These are phyloP conservation scores for Globisporangium canariense DNA, from an alignment of 352 stramenopile species.

Conservation along the genomic window DNA sequence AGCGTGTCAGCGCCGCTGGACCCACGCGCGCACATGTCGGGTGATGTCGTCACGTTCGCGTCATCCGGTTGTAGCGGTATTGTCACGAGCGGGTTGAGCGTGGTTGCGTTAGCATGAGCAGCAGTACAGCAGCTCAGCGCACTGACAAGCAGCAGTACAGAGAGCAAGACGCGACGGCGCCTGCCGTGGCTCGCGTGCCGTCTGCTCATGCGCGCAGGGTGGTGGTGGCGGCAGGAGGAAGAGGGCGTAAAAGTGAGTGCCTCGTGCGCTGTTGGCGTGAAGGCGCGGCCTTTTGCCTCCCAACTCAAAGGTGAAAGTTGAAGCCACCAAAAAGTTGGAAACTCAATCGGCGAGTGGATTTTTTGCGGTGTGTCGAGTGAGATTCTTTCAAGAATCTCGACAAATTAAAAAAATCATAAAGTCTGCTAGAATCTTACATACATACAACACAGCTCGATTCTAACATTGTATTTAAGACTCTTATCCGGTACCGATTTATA, in stretches of 20 bases:
- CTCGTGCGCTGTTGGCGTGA: too few relatives aligned
- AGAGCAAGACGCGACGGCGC: neutral
- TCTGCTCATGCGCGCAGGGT: neutral
- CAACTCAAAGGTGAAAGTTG: neutral
- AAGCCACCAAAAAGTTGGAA: neutral
- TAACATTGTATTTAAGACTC: neutral
- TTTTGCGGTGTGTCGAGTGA: neutral
- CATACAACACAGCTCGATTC: neutral
- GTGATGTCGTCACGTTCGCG: neutral
- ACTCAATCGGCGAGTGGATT: neutral
- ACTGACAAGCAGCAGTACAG: neutral
- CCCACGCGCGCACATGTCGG: slow-evolving; percentile 7
- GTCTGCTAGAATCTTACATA: neutral
- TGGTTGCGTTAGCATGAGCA: neutral
- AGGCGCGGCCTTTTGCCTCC: neutral
- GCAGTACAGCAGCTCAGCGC: neutral
- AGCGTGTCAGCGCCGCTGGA: slow-evolving; percentile 33
- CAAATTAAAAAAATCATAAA: neutral
- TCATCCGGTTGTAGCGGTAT: neutral
- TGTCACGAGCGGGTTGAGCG: neutral
- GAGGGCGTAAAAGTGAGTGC: neutral
- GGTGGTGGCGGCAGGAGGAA: neutral
- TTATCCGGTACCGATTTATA: neutral
- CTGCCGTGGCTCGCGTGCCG: neutral
- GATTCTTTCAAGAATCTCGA: neutral